Evolutionary conservation across 2,329 filamentous ascomycete species (phyloP).

Genomic region (Fusarium decemcellulare): DNA sequence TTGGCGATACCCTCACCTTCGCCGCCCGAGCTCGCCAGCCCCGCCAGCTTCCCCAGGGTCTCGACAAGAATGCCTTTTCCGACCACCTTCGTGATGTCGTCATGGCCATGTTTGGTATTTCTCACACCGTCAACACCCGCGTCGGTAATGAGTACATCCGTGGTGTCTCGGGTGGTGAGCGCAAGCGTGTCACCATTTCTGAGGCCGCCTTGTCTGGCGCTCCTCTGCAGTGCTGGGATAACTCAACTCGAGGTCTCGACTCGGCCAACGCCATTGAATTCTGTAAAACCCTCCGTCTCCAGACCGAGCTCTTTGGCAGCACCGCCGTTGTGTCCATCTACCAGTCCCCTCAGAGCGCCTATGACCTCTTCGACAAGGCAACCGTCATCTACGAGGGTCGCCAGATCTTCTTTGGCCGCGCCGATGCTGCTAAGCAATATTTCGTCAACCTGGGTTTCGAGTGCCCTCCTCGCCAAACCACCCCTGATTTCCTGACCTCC

Average conservation of each 20-base stretch:
- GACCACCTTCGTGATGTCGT: constrained; percentile 78
- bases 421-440: constrained; percentile 73
- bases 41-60: constrained; percentile 70
- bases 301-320: constrained; percentile 76
- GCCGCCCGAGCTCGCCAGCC: constrained; percentile 80
- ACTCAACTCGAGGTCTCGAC: constrained; percentile 81
- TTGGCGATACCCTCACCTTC: constrained; percentile 85
- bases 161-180: constrained; percentile 81
- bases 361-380: constrained; percentile 75
- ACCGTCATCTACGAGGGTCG: constrained; percentile 72
- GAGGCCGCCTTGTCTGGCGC: constrained; percentile 72
- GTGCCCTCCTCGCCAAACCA: constrained; percentile 76
- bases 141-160: constrained; percentile 84
- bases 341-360: constrained; percentile 75
- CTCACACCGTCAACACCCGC: constrained; percentile 79
- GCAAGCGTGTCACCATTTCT: constrained; percentile 76
- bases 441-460: constrained; percentile 78
- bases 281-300: constrained; percentile 77
- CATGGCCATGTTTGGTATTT: constrained; percentile 83
- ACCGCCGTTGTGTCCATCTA: constrained; percentile 82
- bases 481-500: constrained; percentile 80
- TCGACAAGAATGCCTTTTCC: constrained; percentile 68
- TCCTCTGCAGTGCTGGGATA: constrained; percentile 78
- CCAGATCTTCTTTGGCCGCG: constrained; percentile 75
- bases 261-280: constrained; percentile 84